Evolutionary conservation across 768 basidiomycete genomes (phyloP).

Genomic region (Pisolithus tinctorius): DNA sequence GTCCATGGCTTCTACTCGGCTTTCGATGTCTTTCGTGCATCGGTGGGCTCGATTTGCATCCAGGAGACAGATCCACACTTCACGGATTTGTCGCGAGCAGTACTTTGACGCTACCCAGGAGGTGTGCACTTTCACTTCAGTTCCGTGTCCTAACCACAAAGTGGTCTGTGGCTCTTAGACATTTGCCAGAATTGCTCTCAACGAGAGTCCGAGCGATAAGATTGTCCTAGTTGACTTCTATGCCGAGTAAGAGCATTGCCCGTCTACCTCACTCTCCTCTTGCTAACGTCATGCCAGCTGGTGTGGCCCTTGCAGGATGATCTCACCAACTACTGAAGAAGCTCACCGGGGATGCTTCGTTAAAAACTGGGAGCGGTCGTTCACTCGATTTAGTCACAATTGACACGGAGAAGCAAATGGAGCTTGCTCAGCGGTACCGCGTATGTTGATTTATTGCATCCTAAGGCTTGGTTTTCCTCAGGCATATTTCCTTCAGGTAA

Average conservation of each 20-base stretch:
- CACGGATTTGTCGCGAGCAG: slow-evolving; percentile 26
- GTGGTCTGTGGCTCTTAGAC: slow-evolving; percentile 20
- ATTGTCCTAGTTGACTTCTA: slow-evolving; percentile 74
- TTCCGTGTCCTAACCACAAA: not conserved
- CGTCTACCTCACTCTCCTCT: not conserved
- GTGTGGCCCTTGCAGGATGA: slow-evolving; percentile 70
- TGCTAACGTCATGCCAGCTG: slow-evolving; percentile 39
- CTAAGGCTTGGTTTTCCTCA: not conserved
- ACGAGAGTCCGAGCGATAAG: slow-evolving; percentile 34
- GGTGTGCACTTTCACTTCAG: slow-evolving; percentile 27
- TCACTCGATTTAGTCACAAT: slow-evolving; percentile 69
- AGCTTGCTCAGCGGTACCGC: slow-evolving; percentile 45
- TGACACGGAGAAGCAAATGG: slow-evolving; percentile 48
- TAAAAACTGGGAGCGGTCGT: slow-evolving; percentile 45
- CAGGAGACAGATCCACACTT: slow-evolving; percentile 36
- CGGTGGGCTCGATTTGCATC: slow-evolving; percentile 2
- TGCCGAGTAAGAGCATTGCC: slow-evolving; percentile 50
- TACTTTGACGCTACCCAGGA: slow-evolving; percentile 40
- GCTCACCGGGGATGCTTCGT: slow-evolving; percentile 39
- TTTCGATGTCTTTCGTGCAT: slow-evolving; percentile 3
- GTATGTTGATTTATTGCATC: slow-evolving; percentile 16
- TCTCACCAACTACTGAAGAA: slow-evolving; percentile 66
- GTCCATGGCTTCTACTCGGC: slow-evolving; percentile 12
- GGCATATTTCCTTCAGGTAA: slow-evolving; percentile 39
- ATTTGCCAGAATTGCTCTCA: slow-evolving; percentile 27